Evolutionary conservation across 2,329 filamentous ascomycete genomes (phyloP).

Genomic region (Aspergillus transmontanensis): DNA sequence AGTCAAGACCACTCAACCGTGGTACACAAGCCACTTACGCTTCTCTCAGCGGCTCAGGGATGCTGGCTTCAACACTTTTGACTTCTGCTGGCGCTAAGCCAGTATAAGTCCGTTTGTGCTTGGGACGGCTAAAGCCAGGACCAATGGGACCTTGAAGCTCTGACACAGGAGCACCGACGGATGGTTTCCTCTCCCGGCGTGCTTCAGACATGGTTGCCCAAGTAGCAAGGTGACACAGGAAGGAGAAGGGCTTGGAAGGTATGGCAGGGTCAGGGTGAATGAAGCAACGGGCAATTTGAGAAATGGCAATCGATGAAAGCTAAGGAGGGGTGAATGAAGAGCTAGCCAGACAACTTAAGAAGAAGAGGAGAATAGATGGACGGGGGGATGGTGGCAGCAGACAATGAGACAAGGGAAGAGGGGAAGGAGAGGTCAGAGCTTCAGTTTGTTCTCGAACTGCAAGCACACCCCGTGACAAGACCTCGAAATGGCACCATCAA

Average conservation of each 20-base stretch:
- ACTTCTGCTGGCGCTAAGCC: slow-evolving; percentile 90
- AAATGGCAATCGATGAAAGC: background rate
- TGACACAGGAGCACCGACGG: slow-evolving; percentile 77
- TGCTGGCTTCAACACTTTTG: slow-evolving; percentile 87
- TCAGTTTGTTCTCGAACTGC: background rate
- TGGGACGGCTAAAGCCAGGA: slow-evolving; percentile 85
- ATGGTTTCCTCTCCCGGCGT: slow-evolving; percentile 74
- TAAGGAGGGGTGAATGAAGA: background rate
- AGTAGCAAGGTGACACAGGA: background rate
- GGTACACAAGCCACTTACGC: slow-evolving; percentile 61
- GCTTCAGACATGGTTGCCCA: slow-evolving; percentile 26
- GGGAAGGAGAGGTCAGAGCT: slow-evolving; percentile 3
- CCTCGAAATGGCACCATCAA: background rate
- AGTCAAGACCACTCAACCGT: slow-evolving; percentile 17
- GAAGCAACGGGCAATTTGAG: background rate
- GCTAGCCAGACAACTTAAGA: background rate
- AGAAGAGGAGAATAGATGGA: background rate
- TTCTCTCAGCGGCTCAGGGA: slow-evolving; percentile 84
- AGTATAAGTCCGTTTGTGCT: slow-evolving; percentile 96
- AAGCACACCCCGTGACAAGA: background rate
- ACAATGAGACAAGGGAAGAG: background rate
- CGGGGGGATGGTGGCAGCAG: background rate
- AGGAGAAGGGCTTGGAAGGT: background rate
- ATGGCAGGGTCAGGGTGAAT: background rate
- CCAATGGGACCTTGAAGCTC: slow-evolving; percentile 84